Base-by-base conservation (phyloP, 106 monocot species). In the Dioscorea zingiberensis region DNA sequence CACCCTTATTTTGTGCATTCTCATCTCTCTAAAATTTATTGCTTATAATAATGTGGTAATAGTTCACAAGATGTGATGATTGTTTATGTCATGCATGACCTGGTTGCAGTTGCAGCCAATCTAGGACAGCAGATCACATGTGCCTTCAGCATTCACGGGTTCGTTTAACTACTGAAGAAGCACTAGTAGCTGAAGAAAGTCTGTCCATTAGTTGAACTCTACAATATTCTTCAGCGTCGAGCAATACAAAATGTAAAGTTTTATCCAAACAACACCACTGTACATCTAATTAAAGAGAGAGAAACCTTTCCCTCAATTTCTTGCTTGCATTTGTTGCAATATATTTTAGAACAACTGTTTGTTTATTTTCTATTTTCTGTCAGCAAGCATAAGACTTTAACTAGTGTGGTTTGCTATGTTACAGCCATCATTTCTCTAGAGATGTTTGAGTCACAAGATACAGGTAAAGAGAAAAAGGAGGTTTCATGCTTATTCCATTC, bases 361-460 rank as follows among this genome's bases (percentile, higher is more conserved):
- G 15, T 51, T 9, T 15, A 51, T 51, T 51, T 51, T 51, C 51
- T 19, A 4, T 51, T 51, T 16, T 19, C 15, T 47, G 46, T 51
- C 18, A 19, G 19, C 4, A 51, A 51, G 14, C 48, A 38, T 38
- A 8, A 38, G 6, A 8, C 38, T 1, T 38, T 10, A 38, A 10
- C 10, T 8, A 38, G 6, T 6, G 38, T 74, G 14, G 44, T 45
- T 73, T 48, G 14, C 68, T 80, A 26, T 68, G 2, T 54, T 85
- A 62, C 88, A 97, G 97, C 91, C 97, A 74, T 79, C 76, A 61
- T 92, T 97, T 86, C 88, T 97, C 59, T 91, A 92, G 44, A 83
- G 97, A 88, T 85, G 83, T 69, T 79, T 97, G 60, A 75, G 47
- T 25, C 88, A 97, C 84, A 92, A 86, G 79, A 83, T 88, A 77